Conservation (phyloP, 192 early-diverging fungal species). For the Coemansia nantahalensis region DNA sequence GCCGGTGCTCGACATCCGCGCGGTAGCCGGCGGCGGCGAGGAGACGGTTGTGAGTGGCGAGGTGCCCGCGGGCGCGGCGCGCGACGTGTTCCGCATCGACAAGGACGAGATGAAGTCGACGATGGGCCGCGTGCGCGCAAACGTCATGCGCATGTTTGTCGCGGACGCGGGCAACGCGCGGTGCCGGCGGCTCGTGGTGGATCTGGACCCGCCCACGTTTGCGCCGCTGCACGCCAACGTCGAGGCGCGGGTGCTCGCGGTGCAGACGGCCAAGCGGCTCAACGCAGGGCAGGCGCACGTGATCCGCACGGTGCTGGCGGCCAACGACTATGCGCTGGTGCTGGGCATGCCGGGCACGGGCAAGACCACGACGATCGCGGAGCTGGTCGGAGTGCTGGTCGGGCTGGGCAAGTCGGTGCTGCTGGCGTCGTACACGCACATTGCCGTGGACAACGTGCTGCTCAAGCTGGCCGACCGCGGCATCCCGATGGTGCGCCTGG, state of each 20-base stretch:
- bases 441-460: conserved; percentile 90
- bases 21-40: conserved; percentile 5
- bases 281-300: conserved; percentile 73
- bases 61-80: conserved; percentile 30
- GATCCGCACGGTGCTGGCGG: conserved; percentile 68
- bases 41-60: conserved; percentile 26
- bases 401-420: conserved; percentile 71
- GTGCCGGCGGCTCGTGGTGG: conserved; percentile 73
- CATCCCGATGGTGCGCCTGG: conserved; percentile 73
- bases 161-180: conserved; percentile 50
- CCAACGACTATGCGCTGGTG: conserved; percentile 85
- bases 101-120: conserved; percentile 76
- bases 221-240: conserved; percentile 13
- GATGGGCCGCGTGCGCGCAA: conserved; percentile 67
- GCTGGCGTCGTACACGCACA: conserved; percentile 87
- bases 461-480: conserved; percentile 71
- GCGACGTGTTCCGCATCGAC: conserved; percentile 66
- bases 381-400: conserved; percentile 70
- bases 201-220: conserved; percentile 71
- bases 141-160: conserved; percentile 72
- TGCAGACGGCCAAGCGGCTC: conserved; percentile 42
- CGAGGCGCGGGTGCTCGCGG: conserved; percentile 9
- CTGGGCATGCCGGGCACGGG: conserved; percentile 98
- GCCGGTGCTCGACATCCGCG: conserved; percentile 38
- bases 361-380: conserved; percentile 87